Evolutionary conservation across 257 asterid species (phyloP), one percentile per base, ranked within the genome.

Genomic region (Phtheirospermum japonicum): DNA sequence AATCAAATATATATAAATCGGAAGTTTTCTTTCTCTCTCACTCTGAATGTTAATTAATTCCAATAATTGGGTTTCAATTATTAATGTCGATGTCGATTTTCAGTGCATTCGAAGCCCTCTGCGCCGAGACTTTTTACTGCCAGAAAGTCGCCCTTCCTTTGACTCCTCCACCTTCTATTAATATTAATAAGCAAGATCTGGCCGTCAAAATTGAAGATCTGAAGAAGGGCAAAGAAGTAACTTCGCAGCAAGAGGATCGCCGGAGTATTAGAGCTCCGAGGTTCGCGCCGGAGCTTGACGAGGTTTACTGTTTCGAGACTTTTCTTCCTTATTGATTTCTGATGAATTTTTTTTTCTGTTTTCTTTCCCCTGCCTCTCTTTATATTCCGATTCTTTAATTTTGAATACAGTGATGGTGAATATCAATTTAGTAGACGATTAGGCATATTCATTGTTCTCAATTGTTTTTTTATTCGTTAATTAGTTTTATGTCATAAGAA

Each of bases 61-160:
- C n/a, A n/a, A n/a, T n/a, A n/a, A n/a, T n/a, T n/a, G n/a, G n/a
- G n/a, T n/a, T n/a, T n/a, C n/a, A n/a, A n/a, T n/a, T n/a, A n/a
- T n/a, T n/a, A n/a, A n/a, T 72, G 77, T 61, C 61, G 65, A 76
- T 71, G 85, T 77, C 82, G 30, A 32, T 83, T 14, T 83, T 86
- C 76, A 79, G 79, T 68, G 57, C 88, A 2, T 83, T 81, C 70
- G 88, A 86, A 26, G 82, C 78, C 17, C 55, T 79, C 20, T 68
- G 48, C 57, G 84, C 86, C 54, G 86, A 83, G 51, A 46, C 37
- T 9, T 52, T 33, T 9, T 59, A 76, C 26, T 78, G 87, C 23
- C 83, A 75, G 52, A 79, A 59, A 49, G 42, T 62, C 9, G 11
- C 45, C 61, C 17, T 49, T 61, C 63, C 68, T 7, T 30, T 28